Percentiles rank a stretch among this genome's conserved stretches.
phyloP scores from a whole-genome alignment of 1,284 basidiomycete genomes.

The Caloboletus inedulis region DNA sequence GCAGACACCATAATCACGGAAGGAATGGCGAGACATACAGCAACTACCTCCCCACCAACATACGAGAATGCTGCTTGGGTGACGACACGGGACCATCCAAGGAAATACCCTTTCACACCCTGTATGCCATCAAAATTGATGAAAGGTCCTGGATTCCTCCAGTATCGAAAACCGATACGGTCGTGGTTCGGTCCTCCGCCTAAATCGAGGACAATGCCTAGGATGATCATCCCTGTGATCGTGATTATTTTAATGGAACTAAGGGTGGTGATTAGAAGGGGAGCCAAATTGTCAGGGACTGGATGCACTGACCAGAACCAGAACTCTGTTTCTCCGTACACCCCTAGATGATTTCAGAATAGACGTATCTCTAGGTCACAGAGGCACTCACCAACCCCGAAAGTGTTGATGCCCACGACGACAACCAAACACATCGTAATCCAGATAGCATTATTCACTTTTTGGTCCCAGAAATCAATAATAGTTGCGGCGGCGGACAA shows the following conservation, averaged over 20 bases:
- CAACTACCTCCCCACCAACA: constrained; percentile 56
- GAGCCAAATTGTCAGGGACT: background rate
- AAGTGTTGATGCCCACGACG: constrained; percentile 58
- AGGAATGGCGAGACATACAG: constrained; percentile 21
- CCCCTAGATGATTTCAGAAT: constrained; percentile 23
- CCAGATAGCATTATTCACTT: constrained; percentile 52
- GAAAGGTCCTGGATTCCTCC: constrained; percentile 44
- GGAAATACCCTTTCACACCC: constrained; percentile 36
- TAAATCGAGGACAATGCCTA: constrained; percentile 41
- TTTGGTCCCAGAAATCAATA: constrained; percentile 51
- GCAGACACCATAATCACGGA: background rate
- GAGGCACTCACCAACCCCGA: constrained; percentile 41
- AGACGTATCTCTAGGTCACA: background rate
- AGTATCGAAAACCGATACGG: constrained; percentile 41
- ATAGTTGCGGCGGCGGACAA: constrained; percentile 62
- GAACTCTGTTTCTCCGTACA: constrained; percentile 54
- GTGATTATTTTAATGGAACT: constrained; percentile 42
- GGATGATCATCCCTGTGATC: constrained; percentile 40
- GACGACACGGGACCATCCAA: constrained; percentile 44
- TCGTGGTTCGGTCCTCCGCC: constrained; percentile 39
- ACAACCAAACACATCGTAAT: constrained; percentile 60
- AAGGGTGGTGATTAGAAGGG: background rate
- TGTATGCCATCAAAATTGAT: constrained; percentile 25
- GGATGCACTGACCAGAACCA: constrained; percentile 33
- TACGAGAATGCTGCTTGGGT: constrained; percentile 45